Base-by-base conservation (phyloP, 2,329 filamentous ascomycete species). In the Dothidotthia symphoricarpi region DNA sequence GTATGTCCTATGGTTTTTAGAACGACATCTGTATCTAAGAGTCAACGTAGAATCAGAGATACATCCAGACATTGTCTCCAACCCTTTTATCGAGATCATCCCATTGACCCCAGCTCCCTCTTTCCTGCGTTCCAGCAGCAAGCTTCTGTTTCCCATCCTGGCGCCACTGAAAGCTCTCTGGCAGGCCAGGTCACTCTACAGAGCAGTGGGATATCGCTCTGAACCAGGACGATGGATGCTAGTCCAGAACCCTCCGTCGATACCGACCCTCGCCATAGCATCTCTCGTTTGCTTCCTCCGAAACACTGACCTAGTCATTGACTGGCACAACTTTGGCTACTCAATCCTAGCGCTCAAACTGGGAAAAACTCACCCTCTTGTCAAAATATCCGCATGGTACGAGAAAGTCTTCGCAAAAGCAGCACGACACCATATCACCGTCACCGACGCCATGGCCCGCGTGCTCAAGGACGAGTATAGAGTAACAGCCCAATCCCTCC, bases 321-420 rank as follows among this genome's bases (percentile, higher is more conserved):
- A 98, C 72, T 98, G 93, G 93, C 93, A 98, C 73, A 98, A 98
- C 69, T 97, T 96, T 67, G 93, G 91, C 53, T 95, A 91, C 75
- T 91, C 88, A 7, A 95, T 98, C 54, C 80, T 98, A 3, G 86
- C 77, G 2, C 67, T 85, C 32, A 83, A 82, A 45, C 70, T 85
- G 1, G 79, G 81, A 1, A 48, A 69, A 2, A 66, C 61, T 5
- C 87, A 94, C 59, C 85, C 84, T 0, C 77, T 96, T n/a, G 88
- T 96, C 7, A 75, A 70, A 17, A 61, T 94, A 7, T 86, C 91
- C 16, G 82, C 81, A 47, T 75, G 75, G 59, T 96, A 96, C 60
- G 93, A 98, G 68, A 77, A 74, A 25, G 64, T 76, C 11, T 80
- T 95, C 27, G 85, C 86, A 32, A 78, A 78, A 19, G 72, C 75